Conservation (phyloP, 192 early-diverging fungal species). For the Helicostylum pulchrum region DNA sequence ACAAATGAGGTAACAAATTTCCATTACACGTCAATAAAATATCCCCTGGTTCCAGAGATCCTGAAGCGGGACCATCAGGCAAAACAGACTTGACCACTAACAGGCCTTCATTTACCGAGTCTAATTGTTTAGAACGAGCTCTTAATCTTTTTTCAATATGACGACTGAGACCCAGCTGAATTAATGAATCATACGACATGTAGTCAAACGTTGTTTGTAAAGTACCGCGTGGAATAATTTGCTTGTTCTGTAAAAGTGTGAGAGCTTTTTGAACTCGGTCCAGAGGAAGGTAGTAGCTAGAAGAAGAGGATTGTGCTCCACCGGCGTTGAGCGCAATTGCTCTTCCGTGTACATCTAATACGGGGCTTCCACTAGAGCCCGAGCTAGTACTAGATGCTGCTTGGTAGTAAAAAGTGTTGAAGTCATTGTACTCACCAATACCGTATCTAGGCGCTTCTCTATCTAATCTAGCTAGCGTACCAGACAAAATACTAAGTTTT, state of each 20-base stretch:
- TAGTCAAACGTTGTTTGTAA: constrained; percentile 67
- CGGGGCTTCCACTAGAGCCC: constrained; percentile 41
- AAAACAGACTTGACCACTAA: constrained; percentile 57
- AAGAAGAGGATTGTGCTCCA: constrained; percentile 53
- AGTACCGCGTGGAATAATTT: constrained; percentile 71
- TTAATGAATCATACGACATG: constrained; percentile 63
- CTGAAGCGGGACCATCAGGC: constrained; percentile 64
- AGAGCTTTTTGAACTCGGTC: constrained; percentile 30
- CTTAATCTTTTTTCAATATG: constrained; percentile 58
- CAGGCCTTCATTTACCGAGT: constrained; percentile 56
- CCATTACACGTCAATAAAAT: constrained; percentile 63
- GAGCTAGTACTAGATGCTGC: not conserved
- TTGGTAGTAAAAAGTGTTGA: constrained; percentile 51
- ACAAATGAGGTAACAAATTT: constrained; percentile 53
- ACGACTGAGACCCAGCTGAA: constrained; percentile 63
- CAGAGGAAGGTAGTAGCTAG: constrained; percentile 40
- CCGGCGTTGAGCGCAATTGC: constrained; percentile 74
- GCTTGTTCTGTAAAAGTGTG: constrained; percentile 57
- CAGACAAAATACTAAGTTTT: constrained; percentile 71
- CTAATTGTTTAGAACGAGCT: constrained; percentile 43
- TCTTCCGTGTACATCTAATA: constrained; percentile 65
- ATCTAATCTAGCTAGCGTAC: constrained; percentile 70
- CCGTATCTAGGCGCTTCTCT: constrained; percentile 68
- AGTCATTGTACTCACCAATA: constrained; percentile 65
- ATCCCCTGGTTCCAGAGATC: constrained; percentile 62